Base-by-base conservation (phyloP, 2,329 filamentous ascomycete species). In the Fusarium nelsonii region DNA sequence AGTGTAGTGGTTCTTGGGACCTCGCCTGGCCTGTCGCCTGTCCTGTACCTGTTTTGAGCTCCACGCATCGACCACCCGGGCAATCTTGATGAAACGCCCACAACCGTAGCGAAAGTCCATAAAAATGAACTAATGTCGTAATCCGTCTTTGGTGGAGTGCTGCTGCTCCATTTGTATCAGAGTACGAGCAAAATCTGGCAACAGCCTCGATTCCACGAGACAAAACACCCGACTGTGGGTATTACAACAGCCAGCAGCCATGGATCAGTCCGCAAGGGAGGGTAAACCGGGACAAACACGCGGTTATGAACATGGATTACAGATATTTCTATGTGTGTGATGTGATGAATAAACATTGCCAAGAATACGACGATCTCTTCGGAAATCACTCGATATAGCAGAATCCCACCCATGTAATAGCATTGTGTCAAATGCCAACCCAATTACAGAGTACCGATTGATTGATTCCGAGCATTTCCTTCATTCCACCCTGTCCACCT, bases 221-320 rank as follows among this genome's bases (percentile, higher is more conserved):
- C 26, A 10, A 44, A 39, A 52, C 39, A 16, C 36, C 32, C 18
- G 26, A 15, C 10, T 28, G 23, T 2, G 9, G 8, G 28, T 7
- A 1, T 5, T 20, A 20, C 23, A 45, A 14, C 14, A 15, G 14
- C 23, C 10, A 28, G 23, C 26, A n/a, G 23, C 16, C 41, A 18
- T 44, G 41, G 41, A 30, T 30, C 26, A 30, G 12, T 26, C n/a
- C 40, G 8, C 18, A 6, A 34, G 44, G 32, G 6, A 39, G 8
- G 34, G 18, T 28, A 16, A 16, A 14, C 39, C 32, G 49, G 49
- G 37, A 44, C 12, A 26, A 39, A 54, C 45, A 43, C 53, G 62
- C 60, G 62, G 60, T 51, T 65, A 60, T 65, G 62, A 41, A 8
- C 62, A 37, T n/a, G 62, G 60, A 46, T 53, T 14, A 36, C 7